These are phyloP conservation scores for Fusarium sp. DNA, from an alignment of 2,329 filamentous ascomycete genomes.

Conservation along the genomic window DNA sequence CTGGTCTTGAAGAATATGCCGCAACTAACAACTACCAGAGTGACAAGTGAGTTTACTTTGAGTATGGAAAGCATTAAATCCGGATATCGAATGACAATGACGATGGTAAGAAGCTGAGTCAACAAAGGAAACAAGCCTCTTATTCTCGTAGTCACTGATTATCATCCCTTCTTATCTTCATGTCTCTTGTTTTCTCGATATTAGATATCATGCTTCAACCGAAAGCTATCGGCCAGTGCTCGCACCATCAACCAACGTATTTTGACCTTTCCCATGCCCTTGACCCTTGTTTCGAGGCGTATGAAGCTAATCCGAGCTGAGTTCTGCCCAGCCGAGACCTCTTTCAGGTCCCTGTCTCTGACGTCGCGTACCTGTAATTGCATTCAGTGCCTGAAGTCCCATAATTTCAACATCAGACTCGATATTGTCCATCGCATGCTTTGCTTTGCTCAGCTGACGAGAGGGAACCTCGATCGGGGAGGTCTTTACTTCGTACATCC, in stretches of 20 bases:
- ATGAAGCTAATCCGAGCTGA: constrained; percentile 32
- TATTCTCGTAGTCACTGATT: constrained; percentile 10
- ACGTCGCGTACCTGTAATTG: constrained; percentile 19
- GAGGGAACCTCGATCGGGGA: constrained; percentile 18
- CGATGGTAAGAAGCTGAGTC: constrained; percentile 4
- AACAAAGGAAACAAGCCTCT: constrained; percentile 12
- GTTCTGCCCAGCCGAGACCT: constrained; percentile 22
- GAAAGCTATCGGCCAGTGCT: constrained; percentile 35
- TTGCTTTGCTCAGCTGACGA: not conserved
- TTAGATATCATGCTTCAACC: constrained; percentile 39
- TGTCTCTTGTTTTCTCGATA: constrained; percentile 28
- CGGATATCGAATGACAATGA: constrained; percentile 15
- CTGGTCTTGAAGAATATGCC: constrained; percentile 15
- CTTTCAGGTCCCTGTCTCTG: constrained; percentile 13
- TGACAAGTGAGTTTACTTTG: not conserved
- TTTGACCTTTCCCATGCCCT: constrained; percentile 17
- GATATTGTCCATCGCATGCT: constrained; percentile 25
- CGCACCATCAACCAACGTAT: constrained; percentile 20
- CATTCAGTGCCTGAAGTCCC: constrained; percentile 22
- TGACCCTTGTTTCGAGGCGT: constrained; percentile 29
- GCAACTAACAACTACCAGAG: constrained; percentile 14
- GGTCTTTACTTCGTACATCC: not conserved
- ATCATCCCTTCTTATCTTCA: not conserved
- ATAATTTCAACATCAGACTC: constrained; percentile 2
- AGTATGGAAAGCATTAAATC: too few relatives aligned